Evolutionary conservation across 805 yeast species (phyloP).

Genomic region (Saccharomycopsis sp.): DNA sequence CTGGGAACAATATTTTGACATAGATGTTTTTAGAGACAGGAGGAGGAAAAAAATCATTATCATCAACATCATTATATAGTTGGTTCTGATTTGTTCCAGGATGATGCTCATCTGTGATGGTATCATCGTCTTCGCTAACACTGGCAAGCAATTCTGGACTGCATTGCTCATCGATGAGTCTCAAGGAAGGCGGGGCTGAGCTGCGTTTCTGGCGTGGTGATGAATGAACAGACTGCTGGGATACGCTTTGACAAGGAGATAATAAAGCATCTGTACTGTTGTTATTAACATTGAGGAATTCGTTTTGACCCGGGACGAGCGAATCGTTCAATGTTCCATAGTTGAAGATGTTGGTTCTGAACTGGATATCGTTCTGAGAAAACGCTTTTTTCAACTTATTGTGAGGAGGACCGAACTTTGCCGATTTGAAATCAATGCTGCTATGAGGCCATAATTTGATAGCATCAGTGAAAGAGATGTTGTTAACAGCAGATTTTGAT

Average conservation of each 20-base stretch:
- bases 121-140: background rate
- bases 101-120: background rate
- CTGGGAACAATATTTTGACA: background rate
- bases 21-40: background rate
- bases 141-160: background rate
- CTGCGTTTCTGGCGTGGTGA: background rate
- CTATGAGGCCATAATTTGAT: background rate
- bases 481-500: background rate
- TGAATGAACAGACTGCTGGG: background rate
- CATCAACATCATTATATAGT: background rate
- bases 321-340: background rate
- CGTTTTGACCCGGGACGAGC: background rate
- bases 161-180: background rate
- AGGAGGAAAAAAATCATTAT: background rate
- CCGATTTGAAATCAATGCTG: background rate
- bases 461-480: background rate
- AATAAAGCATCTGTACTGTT: background rate
- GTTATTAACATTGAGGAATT: background rate
- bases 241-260: background rate
- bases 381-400: background rate
- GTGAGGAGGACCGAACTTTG: background rate
- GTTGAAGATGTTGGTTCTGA: background rate
- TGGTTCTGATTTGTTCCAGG: background rate
- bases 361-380: background rate
- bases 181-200: background rate